Evolutionary conservation across 306 rosid species (phyloP).

Genomic region (apple (Malus domestica)): ASM211411v1 NC_041796.1:26837501-26838000

Average conservation of each 20-base stretch:
- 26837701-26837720: no score
- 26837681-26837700: no score
- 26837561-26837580: not conserved
- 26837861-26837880: not conserved
- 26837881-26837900: not conserved
- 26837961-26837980: not conserved
- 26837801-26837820: no score
- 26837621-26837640: not conserved
- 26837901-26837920: not conserved
- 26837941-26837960: not conserved
- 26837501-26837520: not conserved
- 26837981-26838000: not conserved
- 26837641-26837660: not conserved
- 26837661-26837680: not conserved
- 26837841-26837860: not conserved
- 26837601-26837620: not conserved
- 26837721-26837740: no score
- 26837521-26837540: not conserved
- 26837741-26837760: no score
- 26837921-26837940: not conserved
- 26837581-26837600: not conserved
- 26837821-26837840: no score
- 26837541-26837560: not conserved
- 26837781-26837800: no score
- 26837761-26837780: no score